Conservation (phyloP, 1,284 basidiomycete genomes). For the Sanguinoderma infundibulare region DNA sequence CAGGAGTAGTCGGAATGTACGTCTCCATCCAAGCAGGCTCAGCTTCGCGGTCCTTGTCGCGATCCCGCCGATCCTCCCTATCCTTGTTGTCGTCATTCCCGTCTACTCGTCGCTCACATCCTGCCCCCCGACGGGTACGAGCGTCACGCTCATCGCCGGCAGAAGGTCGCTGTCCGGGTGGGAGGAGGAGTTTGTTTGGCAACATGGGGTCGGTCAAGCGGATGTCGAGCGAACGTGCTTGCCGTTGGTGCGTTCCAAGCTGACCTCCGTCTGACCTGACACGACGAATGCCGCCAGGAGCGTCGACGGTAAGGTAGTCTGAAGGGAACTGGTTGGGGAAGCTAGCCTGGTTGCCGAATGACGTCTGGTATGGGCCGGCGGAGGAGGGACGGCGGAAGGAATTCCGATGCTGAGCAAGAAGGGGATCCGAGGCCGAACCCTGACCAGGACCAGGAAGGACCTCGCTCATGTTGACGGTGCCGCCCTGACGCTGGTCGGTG, state of each 20-base stretch:
- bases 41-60: constrained; percentile 71
- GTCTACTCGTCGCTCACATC: constrained; percentile 59
- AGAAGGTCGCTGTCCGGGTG: constrained; percentile 60
- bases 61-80: constrained; percentile 50
- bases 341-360: constrained; percentile 35
- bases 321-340: constrained; percentile 31
- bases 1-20: constrained; percentile 66
- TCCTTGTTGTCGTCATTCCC: constrained; percentile 58
- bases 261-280: constrained; percentile 55
- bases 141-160: constrained; percentile 68
- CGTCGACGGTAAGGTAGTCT: constrained; percentile 53
- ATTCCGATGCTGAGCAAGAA: constrained; percentile 20
- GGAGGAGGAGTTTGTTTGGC: constrained; percentile 32
- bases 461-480: constrained; percentile 53
- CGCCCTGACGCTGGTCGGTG: constrained; percentile 35
- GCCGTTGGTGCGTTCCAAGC: constrained; percentile 29
- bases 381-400: constrained; percentile 34
- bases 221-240: constrained; percentile 28
- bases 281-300: constrained; percentile 33
- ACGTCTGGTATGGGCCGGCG: constrained; percentile 34
- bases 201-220: constrained; percentile 28
- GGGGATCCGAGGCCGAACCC: constrained; percentile 34
- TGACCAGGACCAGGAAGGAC: constrained; percentile 39
- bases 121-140: constrained; percentile 58
- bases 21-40: constrained; percentile 93